Conservation (phyloP, 179 eudicot genomes). For the Silene coronaria region DNA sequence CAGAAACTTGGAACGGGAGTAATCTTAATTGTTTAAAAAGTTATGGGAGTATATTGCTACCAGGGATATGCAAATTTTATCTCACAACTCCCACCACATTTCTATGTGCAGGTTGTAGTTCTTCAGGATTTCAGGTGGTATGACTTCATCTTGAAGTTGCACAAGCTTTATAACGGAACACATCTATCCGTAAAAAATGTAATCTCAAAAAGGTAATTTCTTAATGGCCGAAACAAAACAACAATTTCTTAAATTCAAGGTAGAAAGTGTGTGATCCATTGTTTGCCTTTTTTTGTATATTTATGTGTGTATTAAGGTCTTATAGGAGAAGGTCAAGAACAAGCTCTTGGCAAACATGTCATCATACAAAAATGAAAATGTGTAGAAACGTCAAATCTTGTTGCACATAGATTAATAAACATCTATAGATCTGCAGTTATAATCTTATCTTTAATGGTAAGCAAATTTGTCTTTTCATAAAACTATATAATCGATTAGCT, state of each 20-base stretch:
- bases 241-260: constrained; percentile 25
- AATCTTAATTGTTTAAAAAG: not conserved
- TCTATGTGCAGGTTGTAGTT: constrained; percentile 58
- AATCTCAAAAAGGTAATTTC: constrained; percentile 54
- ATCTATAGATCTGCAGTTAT: not conserved
- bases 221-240: not conserved
- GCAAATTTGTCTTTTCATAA: not conserved
- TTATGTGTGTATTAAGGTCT: not conserved
- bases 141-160: constrained; percentile 76
- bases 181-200: constrained; percentile 81
- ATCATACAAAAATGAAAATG: not conserved
- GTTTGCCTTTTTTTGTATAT: not conserved
- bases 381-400: not conserved
- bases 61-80: too few species aligned
- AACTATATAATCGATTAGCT: too few species aligned
- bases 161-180: constrained; percentile 75
- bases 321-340: not conserved
- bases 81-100: not conserved
- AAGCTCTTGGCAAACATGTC: not conserved
- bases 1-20: not conserved
- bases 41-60: too few species aligned
- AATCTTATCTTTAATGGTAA: not conserved
- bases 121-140: constrained; percentile 98
- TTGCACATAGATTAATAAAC: not conserved
- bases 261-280: not conserved